phyloP scores from a whole-genome alignment of 2,329 filamentous ascomycete species.

The Aspergillus versicolor region DNA sequence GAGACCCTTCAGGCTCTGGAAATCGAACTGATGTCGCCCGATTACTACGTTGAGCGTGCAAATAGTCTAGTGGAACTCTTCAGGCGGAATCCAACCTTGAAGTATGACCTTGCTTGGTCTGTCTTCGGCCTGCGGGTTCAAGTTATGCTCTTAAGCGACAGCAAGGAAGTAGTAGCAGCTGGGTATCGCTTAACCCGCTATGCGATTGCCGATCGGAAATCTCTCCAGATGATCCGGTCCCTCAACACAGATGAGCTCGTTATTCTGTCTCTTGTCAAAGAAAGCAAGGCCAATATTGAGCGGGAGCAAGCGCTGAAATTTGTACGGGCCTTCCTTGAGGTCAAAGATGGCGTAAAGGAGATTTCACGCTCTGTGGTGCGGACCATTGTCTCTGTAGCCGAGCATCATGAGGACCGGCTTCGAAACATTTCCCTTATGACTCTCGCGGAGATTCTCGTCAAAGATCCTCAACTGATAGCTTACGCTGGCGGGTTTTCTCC shows the following conservation, averaged over 20 bases:
- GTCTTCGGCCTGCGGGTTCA: constrained; percentile 93
- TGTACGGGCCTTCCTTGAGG: constrained; percentile 88
- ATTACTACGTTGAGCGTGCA: constrained; percentile 91
- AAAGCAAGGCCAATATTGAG: constrained; percentile 95
- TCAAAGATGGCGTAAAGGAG: constrained; percentile 87
- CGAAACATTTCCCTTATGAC: constrained; percentile 91
- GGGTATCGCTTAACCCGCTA: constrained; percentile 93
- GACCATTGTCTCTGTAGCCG: constrained; percentile 86
- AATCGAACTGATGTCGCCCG: constrained; percentile 79
- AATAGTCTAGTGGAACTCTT: constrained; percentile 97
- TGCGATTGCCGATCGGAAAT: constrained; percentile 87
- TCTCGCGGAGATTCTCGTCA: constrained; percentile 83
- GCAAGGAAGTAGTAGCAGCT: constrained; percentile 89
- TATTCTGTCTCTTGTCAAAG: constrained; percentile 88
- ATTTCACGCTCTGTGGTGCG: constrained; percentile 83
- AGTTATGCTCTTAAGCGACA: constrained; percentile 92
- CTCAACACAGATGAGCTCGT: constrained; percentile 92
- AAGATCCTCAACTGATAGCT: constrained; percentile 77
- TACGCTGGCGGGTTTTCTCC: constrained; percentile 81
- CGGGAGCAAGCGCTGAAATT: constrained; percentile 97
- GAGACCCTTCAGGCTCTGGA: constrained; percentile 91
- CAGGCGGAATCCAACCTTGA: constrained; percentile 85
- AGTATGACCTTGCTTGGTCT: constrained; percentile 95
- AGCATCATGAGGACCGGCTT: constrained; percentile 80
- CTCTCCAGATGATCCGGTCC: constrained; percentile 80